Conservation (phyloP, 2,329 filamentous ascomycete species). For the Tolypocladium tropicale region DNA sequence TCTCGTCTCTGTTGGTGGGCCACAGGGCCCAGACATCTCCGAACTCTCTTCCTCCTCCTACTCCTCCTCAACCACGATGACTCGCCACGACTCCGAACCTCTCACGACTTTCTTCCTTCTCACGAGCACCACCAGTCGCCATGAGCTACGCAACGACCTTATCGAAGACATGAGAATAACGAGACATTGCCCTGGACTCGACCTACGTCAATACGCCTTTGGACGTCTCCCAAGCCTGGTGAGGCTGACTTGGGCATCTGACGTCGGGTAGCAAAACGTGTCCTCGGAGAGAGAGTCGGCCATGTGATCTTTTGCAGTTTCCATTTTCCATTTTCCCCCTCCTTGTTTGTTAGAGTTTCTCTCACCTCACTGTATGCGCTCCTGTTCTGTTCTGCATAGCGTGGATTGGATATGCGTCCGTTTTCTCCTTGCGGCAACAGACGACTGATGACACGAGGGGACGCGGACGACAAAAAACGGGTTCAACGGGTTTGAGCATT, state of each 20-base stretch:
- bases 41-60: too few relatives aligned
- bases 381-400: neutral
- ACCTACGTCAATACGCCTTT: neutral
- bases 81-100: neutral
- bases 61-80: too few relatives aligned
- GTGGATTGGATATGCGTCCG: neutral
- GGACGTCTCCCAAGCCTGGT: neutral
- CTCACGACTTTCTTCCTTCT: neutral
- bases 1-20: slow-evolving; percentile 37
- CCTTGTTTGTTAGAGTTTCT: neutral
- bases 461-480: neutral
- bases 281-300: neutral
- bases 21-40: slow-evolving; percentile 25
- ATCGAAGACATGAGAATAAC: slow-evolving; percentile 19
- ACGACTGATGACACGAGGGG: neutral
- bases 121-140: neutral
- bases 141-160: slow-evolving; percentile 12
- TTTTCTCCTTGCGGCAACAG: neutral
- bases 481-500: neutral
- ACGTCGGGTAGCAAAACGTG: neutral
- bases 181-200: slow-evolving; percentile 9
- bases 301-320: neutral
- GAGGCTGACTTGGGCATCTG: neutral
- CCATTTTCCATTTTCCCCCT: neutral
- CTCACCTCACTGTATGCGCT: neutral